Conservation (phyloP, 805 yeast species). For the Ogataea henricii region DNA sequence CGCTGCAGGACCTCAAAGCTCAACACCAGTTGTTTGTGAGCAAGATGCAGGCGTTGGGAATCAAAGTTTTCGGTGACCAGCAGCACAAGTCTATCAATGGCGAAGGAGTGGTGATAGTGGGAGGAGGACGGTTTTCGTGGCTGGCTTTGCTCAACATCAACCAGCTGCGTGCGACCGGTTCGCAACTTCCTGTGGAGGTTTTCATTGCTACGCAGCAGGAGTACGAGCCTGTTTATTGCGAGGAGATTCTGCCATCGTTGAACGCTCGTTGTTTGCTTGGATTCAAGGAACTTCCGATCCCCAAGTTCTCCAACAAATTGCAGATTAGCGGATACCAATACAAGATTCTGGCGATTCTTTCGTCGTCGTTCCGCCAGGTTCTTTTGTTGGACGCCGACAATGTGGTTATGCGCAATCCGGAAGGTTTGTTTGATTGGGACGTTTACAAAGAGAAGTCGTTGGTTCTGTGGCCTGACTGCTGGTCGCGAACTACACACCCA, state of each 20-base stretch:
- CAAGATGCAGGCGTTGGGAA: slow-evolving; percentile 37
- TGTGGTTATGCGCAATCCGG: slow-evolving; percentile 45
- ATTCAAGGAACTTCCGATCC: slow-evolving; percentile 32
- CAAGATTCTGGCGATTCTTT: slow-evolving; percentile 50
- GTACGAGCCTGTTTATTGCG: slow-evolving; percentile 51
- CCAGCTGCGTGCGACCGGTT: slow-evolving; percentile 46
- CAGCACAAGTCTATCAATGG: slow-evolving; percentile 15
- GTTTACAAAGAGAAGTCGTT: slow-evolving; percentile 46
- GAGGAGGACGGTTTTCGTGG: slow-evolving; percentile 56
- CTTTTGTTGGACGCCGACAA: slow-evolving; percentile 55
- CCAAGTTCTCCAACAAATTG: slow-evolving; percentile 25
- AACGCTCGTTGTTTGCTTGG: slow-evolving; percentile 51
- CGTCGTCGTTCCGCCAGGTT: slow-evolving; percentile 48
- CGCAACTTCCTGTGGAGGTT: slow-evolving; percentile 52
- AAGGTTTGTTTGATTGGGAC: slow-evolving; percentile 47
- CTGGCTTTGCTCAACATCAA: slow-evolving; percentile 49
- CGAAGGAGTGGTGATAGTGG: slow-evolving; percentile 50
- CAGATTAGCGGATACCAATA: slow-evolving; percentile 50
- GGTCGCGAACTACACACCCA: slow-evolving; percentile 71
- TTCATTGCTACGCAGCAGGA: slow-evolving; percentile 46
- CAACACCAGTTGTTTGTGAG: slow-evolving; percentile 19
- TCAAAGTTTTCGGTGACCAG: slow-evolving; percentile 34
- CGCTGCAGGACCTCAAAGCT: slow-evolving; percentile 26
- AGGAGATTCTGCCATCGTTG: slow-evolving; percentile 39
- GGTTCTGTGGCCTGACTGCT: slow-evolving; percentile 68